Evolutionary conservation across 768 basidiomycete species (phyloP), one percentile per base, ranked within the genome.

Genomic region (Lentinus brumalis): DNA sequence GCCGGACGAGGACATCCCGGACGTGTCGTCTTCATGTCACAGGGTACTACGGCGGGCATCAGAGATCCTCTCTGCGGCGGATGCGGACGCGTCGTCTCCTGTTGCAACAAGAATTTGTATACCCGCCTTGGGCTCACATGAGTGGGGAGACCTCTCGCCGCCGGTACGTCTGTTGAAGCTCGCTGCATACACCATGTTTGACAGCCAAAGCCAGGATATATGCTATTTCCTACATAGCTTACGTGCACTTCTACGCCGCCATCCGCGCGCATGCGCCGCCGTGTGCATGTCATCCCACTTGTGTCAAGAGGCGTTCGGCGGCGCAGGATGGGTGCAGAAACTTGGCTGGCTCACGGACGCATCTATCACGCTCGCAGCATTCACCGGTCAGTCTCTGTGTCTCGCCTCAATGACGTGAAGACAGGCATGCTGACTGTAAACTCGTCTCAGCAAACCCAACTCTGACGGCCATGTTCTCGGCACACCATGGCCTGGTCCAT

Each of bases 401-500:
- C 55, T 58, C n/a, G 42, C 54, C 16, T 42, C 50, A 50, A 46
- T 12, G 29, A 2, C 41, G 11, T 26, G 5, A 21, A 12, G 18
- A 15, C 16, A 35, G 11, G 40, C n/a, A 4, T 6, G 16, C 11
- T 47, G 2, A 59, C 5, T 10, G 4, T 31, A 29, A 16, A 14
- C 12, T 5, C 5, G 3, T 39, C 9, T 12, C 71, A 95, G 94
- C 82, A 30, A 85, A 96, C 68, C 91, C 93, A n/a, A 82, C 86
- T 14, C 78, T 97, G 26, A 77, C 83, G 8, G 75, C 81, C 2
- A 76, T 85, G 50, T 98, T 96, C 74, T 90, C 94, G 35, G 83
- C 86, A 10, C 88, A 95, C 70, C 91, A 96, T 72, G 97, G 97
- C 11, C 76, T 96, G 53, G 79, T 98, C 18, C 84, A 86, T 50